These are phyloP conservation scores for Akanthomyces lecanii DNA, from an alignment of 2,329 filamentous ascomycete species.

Conservation along the genomic window DNA sequence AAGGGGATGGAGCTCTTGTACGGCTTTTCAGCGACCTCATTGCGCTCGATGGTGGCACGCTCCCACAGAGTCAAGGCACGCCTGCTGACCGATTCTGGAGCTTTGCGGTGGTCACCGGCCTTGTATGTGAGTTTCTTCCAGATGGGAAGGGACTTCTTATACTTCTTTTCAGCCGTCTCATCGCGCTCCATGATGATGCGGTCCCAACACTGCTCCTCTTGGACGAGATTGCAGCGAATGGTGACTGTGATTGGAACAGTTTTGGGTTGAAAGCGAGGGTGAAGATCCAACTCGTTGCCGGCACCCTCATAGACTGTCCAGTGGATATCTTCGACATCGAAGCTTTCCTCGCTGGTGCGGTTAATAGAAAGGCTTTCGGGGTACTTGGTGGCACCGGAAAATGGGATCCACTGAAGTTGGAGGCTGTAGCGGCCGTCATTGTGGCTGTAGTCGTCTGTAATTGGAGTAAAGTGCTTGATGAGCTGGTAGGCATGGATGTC, in stretches of 20 bases:
- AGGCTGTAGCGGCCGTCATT: conserved; percentile 3
- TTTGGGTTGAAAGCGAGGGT: too few species aligned
- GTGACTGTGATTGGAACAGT: neutral
- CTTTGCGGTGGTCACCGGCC: neutral
- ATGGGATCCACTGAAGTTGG: neutral
- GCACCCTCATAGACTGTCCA: neutral
- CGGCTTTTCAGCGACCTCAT: neutral
- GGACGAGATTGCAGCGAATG: neutral
- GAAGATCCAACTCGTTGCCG: neutral
- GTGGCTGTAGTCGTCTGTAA: neutral
- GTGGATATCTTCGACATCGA: neutral
- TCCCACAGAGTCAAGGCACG: conserved; percentile 4
- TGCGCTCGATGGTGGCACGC: conserved; percentile 17
- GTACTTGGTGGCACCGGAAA: neutral
- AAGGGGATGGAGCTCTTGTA: neutral
- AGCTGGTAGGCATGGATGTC: neutral
- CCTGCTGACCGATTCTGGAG: too few species aligned
- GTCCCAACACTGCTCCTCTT: conserved; percentile 5
- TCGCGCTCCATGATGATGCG: conserved; percentile 17
- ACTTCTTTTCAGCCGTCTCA: neutral
- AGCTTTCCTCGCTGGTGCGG: neutral
- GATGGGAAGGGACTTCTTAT: neutral
- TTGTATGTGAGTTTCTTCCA: neutral
- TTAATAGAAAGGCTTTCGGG: neutral
- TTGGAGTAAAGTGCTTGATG: neutral